Percentiles rank a stretch among this genome's conserved stretches.
These are phyloP conservation scores for Mycena chlorophos DNA, from an alignment of 768 basidiomycete genomes.

Conservation along the genomic window DNA sequence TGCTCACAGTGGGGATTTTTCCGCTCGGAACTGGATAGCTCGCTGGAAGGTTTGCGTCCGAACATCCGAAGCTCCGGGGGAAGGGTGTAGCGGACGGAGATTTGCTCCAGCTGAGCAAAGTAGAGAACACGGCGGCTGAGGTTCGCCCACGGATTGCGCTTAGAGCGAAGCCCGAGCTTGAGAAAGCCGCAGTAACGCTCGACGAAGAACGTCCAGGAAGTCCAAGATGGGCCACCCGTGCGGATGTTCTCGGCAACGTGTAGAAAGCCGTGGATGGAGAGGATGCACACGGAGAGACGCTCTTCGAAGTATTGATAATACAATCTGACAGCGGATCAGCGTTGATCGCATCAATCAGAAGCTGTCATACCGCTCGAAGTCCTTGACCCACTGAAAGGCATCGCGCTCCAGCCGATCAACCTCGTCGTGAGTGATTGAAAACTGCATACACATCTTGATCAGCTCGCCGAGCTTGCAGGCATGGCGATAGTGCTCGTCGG, in stretches of 20 bases:
- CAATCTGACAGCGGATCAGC: background rate
- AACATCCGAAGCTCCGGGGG: constrained; percentile 15
- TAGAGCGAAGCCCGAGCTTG: constrained; percentile 22
- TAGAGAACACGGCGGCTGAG: constrained; percentile 26
- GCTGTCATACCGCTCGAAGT: constrained; percentile 6
- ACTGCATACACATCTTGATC: constrained; percentile 1
- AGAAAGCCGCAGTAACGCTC: constrained; percentile 35
- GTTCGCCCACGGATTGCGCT: constrained; percentile 29
- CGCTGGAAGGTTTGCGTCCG: too few relatives aligned
- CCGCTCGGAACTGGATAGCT: too few relatives aligned
- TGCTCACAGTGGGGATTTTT: too few relatives aligned
- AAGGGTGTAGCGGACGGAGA: constrained; percentile 29
- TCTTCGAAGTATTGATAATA: constrained; percentile 32
- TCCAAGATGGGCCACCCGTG: constrained; percentile 32
- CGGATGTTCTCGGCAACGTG: constrained; percentile 33
- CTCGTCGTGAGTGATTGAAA: background rate
- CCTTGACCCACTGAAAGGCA: background rate
- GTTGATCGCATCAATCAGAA: background rate
- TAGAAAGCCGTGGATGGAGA: constrained; percentile 34
- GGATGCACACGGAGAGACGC: constrained; percentile 27
- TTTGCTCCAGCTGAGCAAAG: constrained; percentile 27
- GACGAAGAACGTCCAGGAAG: constrained; percentile 36
- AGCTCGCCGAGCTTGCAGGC: background rate
- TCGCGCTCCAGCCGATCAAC: background rate
- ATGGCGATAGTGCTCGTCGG: constrained; percentile 1